These are phyloP conservation scores for Mycena venus DNA, from an alignment of 768 basidiomycete genomes.

Conservation along the genomic window DNA sequence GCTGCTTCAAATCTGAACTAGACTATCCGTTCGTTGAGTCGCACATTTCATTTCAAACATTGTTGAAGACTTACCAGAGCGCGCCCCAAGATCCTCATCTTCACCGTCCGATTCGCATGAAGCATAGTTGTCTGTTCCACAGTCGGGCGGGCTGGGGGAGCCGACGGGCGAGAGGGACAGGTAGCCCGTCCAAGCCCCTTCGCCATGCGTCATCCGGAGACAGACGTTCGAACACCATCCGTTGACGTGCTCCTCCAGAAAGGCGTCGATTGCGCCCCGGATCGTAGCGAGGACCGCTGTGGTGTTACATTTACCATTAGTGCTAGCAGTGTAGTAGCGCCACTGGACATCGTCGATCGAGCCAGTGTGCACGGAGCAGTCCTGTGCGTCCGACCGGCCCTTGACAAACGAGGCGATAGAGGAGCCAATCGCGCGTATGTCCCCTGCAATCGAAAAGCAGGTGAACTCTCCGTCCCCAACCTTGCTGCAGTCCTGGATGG, in stretches of 20 bases:
- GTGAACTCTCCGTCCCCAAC: too few species aligned
- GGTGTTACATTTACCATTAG: neutral
- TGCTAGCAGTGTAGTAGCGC: neutral
- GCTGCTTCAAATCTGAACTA: too few species aligned
- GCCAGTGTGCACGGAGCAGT: neutral
- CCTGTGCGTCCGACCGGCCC: neutral
- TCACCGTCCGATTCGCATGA: too few species aligned
- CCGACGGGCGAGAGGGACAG: neutral
- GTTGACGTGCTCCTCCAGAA: neutral
- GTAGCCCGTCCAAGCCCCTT: neutral
- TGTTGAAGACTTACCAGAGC: too few species aligned
- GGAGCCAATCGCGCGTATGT: neutral
- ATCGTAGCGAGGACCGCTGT: neutral
- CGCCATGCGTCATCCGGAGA: neutral
- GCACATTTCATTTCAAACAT: too few species aligned
- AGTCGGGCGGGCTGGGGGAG: too few species aligned
- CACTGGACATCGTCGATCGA: neutral
- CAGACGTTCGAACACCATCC: neutral
- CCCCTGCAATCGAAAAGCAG: neutral
- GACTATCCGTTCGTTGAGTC: too few species aligned
- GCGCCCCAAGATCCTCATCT: too few species aligned
- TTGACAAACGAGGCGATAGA: neutral
- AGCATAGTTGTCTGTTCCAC: too few species aligned
- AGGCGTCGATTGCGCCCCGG: neutral
- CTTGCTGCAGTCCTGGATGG: too few species aligned